Evolutionary conservation across 2,329 filamentous ascomycete species (phyloP), one percentile per base, ranked within the genome.

Genomic region (Remersonia thermophila): DNA sequence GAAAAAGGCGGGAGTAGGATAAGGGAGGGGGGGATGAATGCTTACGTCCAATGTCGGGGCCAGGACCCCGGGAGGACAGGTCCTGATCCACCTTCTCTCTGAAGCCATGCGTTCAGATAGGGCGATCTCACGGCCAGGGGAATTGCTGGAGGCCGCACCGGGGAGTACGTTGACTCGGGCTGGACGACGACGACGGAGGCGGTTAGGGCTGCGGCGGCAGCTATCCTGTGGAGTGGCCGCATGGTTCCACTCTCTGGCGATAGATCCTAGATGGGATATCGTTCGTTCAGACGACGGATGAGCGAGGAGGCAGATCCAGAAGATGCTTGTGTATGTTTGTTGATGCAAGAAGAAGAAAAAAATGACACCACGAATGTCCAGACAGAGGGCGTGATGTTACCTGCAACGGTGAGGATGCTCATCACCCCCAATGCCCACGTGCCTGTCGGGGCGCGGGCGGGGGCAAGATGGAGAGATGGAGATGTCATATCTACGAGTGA

Each of bases 111-210:
- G 51, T 73, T 84, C 12, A 87, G 58, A 47, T 87, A 89, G 0
- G 83, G 83, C 8, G 76, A 80, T 43, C 73, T 76, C 30, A 87
- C 82, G 30, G 80, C 80, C 25, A 89, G 57, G 10, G 83, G 82
- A 12, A 58, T 51, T 2, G 55, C 51, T 8, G 56, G 56, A 4
- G 56, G 55, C n/a, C 45, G 47, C 3, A 54, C 42, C 2, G 55
- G 56, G 2, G 36, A 47, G 32, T 56, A 57, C 8, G 44, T 49
- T 2, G 54, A 46, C 7, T 40, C 41, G 27, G n/a, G n/a, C n/a
- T n/a, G n/a, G 38, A 29, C 20, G 17, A 18, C n/a, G 7, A 11
- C 37, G 23, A 37, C 8, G 2, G 32, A 33, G 30, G 33, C 27
- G 3, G 17, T 18, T 36, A 44, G 28, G 18, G 41, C 36, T 7